Base-by-base conservation (phyloP, 2,329 filamentous ascomycete genomes). In the Microcera coccophila region DNA sequence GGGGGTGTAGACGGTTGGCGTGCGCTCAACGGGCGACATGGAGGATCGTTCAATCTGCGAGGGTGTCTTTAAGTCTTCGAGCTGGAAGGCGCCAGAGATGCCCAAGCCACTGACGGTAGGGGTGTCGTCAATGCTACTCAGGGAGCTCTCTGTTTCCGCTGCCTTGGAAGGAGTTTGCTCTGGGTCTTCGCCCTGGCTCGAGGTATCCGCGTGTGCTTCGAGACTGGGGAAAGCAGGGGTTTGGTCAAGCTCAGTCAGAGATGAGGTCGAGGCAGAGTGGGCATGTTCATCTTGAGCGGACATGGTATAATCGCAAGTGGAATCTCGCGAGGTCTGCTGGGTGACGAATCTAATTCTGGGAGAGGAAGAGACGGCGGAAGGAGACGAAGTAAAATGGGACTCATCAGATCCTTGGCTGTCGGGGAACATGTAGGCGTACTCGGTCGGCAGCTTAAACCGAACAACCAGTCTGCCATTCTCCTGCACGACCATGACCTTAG, bases 371-470 rank as follows among this genome's bases (percentile, higher is more conserved):
- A 54, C 47, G 2, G 49, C 44, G 2, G 53, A 59, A 7, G 56
- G 57, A 2, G 57, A 50, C 3, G 39, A 38, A 11, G 53, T 50
- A 9, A 57, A 58, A 3, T 28, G 50, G 24, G 56, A 54, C 26
- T 60, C 57, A 14, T 64, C 58, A n/a, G 63, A 54, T 3, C 55
- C 59, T 38, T 63, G 59, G 39, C 43, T 60, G 2, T 46, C 33
- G 11, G 63, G 59, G 41, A 67, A 65, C 32, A 63, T 42, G 26
- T 52, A 40, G 19, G 59, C 55, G 41, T 60, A 60, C 42, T 62
- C 44, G 17, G 53, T 46, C 39, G 65, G 61, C 39, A 67, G 33
- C 64, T 67, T 67, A 65, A 67, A 67, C 60, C 62, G 55, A 46
- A 67, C 63, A 42, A 65, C 49, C 28, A 67, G 58, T 41, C 62